Evolutionary conservation across 768 basidiomycete genomes (phyloP), one percentile per base, ranked within the genome.

Genomic region (Tylopilus plumbeoviolaceoides): DNA sequence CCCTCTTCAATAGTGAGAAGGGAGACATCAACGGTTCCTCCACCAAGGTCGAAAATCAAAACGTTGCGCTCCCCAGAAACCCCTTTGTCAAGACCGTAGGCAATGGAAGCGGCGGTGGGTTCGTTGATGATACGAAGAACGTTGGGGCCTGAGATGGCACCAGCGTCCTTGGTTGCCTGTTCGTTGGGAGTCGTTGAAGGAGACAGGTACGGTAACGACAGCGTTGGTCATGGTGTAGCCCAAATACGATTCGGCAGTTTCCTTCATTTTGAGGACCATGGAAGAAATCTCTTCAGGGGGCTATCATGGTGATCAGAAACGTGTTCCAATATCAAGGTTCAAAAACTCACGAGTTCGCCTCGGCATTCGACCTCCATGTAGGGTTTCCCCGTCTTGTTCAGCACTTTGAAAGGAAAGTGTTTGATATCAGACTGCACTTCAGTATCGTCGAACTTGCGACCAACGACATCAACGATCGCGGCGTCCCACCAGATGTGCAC

Each of bases 161-260:
- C 95, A 36, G 95, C 94, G 67, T 98, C 95, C 78, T 97, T 98
- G 64, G 95, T 98, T 18, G 95, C 95, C 67, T 95, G 93, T 69
- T n/a, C 95, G 90, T 70, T 98, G 95, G 23, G 95, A 95, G 77
- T 98, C 94, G 73, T 98, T 98, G 81, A 98, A 98, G 79, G 98
- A 98, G 35, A 95, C 94, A 30, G 95, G 95, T 57, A 97, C 88
- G 27, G 94, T 95, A 65, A 98, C 87, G 62, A 98, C 95, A 50
- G 95, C 95, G 71, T 95, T 93, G 71, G 70, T 85, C 70, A 94
- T 76, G 51, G 78, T 81, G 64, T 75, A 78, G 54, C 95, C 93
- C 62, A 98, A 82, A 76, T 98, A 97, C 45, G 95, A 87, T 78
- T 98, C 95, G 31, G 95, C 92, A 52, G 84, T 91, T 77, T 98